Base-by-base conservation (phyloP, 306 rosid species). In the Abrus precatorius region DNA sequence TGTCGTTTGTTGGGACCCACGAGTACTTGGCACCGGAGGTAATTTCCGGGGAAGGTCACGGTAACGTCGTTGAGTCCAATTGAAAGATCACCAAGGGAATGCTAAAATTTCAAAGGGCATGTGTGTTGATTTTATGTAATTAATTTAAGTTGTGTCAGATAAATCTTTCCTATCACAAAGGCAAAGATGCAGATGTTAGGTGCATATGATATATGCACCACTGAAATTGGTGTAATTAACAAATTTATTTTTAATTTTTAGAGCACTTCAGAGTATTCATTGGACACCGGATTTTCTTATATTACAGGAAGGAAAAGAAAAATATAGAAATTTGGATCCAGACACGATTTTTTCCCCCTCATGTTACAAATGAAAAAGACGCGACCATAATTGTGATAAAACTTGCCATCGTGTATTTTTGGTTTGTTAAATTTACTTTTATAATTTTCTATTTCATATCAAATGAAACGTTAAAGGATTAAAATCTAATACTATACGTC, bases 1-100 rank as follows among this genome's bases (percentile, higher is more conserved):
- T 87, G 93, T 90, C 94, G 7, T 92, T 92, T 30, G 97, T 92
- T 0, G 97, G 94, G 64, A 90, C 94, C 80, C 97, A 90, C n/a
- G 91, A 90, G 74, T 90, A 87, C 79, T 67, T 90, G 77, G 90
- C 93, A 0, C 91, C 91, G 0, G 97, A 92, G 71, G 87, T 92
- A 0, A 81, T 87, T 30, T 92, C 94, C 1, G 97, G 94, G 0
- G 97, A 92, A 56, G 93, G 93, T 3, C 97, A 90, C 30, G 94
- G 93, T n/a, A 89, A 89, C 76, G 93, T 86, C 20, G 93, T 92
- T n/a, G 1, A 38, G 2, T 64, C 34, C 70, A 64, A 38, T 3
- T n/a, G 5, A 63, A 38, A 63, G 3, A 63, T 38, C 52, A 3
- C 40, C 65, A 7, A 36, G 48, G 69, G 30, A 64, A 36, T 64